Base-by-base conservation (phyloP, 768 basidiomycete genomes). In the Crassisporium funariophilum region DNA sequence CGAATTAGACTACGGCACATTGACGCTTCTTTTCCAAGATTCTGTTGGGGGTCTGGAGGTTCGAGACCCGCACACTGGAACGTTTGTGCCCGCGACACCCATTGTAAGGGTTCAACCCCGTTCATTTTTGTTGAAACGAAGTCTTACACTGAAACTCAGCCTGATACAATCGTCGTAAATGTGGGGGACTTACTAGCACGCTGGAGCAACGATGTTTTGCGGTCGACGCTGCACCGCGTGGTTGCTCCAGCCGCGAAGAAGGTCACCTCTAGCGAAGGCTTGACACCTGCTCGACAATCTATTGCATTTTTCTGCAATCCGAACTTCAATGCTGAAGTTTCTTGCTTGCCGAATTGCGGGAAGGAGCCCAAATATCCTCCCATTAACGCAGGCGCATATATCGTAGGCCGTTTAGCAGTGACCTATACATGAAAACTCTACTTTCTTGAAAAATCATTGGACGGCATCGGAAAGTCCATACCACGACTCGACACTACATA, bases 271-370 rank as follows among this genome's bases (percentile, higher is more conserved):
- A 70, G 67, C 5, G 80, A 83, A 52, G 68, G 63, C n/a, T 65
- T 83, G 47, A 84, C 81, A 1, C 83, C 88, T 0, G 65, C 70
- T 7, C 78, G 91, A 20, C 88, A 90, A 59, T 89, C 87, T 7
- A 85, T 92, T 41, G 91, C 87, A 6, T 93, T 88, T 73, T 93
- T 93, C 68, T 90, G 86, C 72, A 91, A 87, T 56, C 89, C 90
- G 3, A 89, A 91, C 53, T 81, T 79, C 56, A 75, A 75, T 33
- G 71, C 86, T 11, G 70, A 75, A 47, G 83, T 93, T 44, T 71
- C 81, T 12, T 88, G 89, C 53, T 65, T 92, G 20, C 87, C 89
- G 15, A 86, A 79, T 46, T 82, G 84, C 22, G 82, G 79, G 22
- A 60, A 65, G 22, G 67, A 68, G 42, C 67, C 73, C 8, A 90